phyloP scores from a whole-genome alignment of 1,139 yeast species.

The Blastobotrys elegans region DNA sequence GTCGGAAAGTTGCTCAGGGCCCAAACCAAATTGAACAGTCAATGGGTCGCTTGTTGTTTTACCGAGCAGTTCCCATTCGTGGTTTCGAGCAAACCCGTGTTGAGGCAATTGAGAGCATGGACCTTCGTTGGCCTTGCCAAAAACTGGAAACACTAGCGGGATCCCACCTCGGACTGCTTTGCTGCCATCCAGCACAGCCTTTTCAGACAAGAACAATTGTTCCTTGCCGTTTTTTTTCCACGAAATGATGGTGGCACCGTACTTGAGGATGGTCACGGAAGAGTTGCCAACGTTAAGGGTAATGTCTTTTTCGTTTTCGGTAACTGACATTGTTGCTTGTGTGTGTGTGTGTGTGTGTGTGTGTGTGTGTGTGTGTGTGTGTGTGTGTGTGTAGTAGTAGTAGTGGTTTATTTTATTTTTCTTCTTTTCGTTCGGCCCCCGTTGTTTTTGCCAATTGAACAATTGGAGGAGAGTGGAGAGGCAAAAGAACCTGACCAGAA shows the following conservation, averaged over 20 bases:
- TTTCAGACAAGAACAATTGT: conserved; percentile 58
- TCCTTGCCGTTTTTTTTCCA: conserved; percentile 73
- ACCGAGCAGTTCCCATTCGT: conserved; percentile 89
- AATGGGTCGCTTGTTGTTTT: conserved; percentile 49
- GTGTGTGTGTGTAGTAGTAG: too few relatives aligned
- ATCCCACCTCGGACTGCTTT: conserved; percentile 97
- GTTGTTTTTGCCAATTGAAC: too few relatives aligned
- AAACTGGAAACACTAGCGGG: conserved; percentile 90
- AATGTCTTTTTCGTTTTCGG: conserved; percentile 61
- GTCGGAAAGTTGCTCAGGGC: conserved; percentile 70
- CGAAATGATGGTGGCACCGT: conserved; percentile 83
- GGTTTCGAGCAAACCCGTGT: conserved; percentile 92
- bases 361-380: too few relatives aligned
- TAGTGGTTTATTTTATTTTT: too few relatives aligned
- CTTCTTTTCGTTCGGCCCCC: too few relatives aligned
- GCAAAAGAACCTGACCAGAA: too few relatives aligned
- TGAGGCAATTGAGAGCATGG: conserved; percentile 64
- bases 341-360: too few relatives aligned
- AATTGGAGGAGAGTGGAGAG: too few relatives aligned
- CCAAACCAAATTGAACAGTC: conserved; percentile 82
- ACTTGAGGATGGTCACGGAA: conserved; percentile 61
- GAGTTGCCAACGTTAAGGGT: conserved; percentile 52
- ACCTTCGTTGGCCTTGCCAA: conserved; percentile 63
- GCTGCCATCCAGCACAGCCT: conserved; percentile 81
- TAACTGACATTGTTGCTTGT: conserved; percentile 45